Percentiles rank a stretch among this genome's conserved stretches.
phyloP scores from a whole-genome alignment of 2,329 filamentous ascomycete species.

The Curvularia verruculosa region DNA sequence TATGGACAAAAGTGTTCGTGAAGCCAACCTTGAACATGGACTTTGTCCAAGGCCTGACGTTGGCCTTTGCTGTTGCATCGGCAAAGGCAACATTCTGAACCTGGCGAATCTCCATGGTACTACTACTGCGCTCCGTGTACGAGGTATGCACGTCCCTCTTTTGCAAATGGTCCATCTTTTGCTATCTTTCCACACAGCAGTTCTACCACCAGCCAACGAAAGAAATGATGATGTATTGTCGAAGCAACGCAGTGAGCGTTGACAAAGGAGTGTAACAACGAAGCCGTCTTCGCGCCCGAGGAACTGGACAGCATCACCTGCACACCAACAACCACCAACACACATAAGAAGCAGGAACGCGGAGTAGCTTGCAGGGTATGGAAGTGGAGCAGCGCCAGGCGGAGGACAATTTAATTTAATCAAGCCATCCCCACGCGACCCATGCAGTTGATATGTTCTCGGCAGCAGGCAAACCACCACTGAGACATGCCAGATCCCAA shows the following conservation, averaged over 20 bases:
- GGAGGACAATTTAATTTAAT: slow-evolving; percentile 17
- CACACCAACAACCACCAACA: slow-evolving; percentile 6
- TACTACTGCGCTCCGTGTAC: slow-evolving; percentile 27
- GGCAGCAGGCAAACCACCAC: slow-evolving; percentile 3
- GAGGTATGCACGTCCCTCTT: slow-evolving; percentile 24
- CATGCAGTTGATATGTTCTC: background rate
- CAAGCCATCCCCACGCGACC: slow-evolving; percentile 11
- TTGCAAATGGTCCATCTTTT: slow-evolving; percentile 21
- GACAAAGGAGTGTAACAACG: slow-evolving; percentile 2
- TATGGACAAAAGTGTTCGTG: background rate
- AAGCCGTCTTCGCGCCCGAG: slow-evolving; percentile 9
- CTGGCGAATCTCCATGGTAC: slow-evolving; percentile 33
- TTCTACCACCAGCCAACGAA: background rate
- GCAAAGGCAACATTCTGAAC: slow-evolving; percentile 55
- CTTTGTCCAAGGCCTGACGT: slow-evolving; percentile 48
- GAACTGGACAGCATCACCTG: slow-evolving; percentile 6
- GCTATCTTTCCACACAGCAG: background rate
- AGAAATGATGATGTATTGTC: background rate
- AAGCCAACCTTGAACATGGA: slow-evolving; percentile 53
- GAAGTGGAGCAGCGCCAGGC: slow-evolving; percentile 2
- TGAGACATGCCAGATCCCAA: slow-evolving; percentile 8
- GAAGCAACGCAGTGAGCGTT: background rate
- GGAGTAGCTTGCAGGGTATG: background rate
- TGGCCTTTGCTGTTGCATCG: slow-evolving; percentile 55
- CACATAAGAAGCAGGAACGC: background rate